Evolutionary conservation across 768 basidiomycete genomes (phyloP).

Genomic region (Lyophyllum decastes): DNA sequence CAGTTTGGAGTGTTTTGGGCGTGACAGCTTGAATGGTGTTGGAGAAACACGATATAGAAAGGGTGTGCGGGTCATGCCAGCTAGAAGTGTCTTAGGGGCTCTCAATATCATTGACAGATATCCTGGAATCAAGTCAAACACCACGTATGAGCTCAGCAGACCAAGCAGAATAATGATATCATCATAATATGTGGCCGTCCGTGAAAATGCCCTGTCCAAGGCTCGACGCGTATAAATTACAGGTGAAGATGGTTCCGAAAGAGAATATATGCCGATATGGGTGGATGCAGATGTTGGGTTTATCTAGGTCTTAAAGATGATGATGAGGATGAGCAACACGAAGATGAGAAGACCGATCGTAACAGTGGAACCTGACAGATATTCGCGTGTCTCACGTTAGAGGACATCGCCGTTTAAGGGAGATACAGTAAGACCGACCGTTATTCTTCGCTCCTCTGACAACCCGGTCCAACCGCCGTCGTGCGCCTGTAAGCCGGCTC

Average conservation of each 20-base stretch:
- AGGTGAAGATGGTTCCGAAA: conserved; percentile 7
- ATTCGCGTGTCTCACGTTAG: not conserved
- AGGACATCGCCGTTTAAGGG: not conserved
- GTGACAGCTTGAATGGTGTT: conserved; percentile 15
- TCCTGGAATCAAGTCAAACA: not conserved
- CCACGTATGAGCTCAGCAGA: not conserved
- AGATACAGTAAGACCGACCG: conserved; percentile 48
- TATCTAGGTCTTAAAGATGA: conserved; percentile 86
- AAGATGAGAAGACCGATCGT: conserved; percentile 72
- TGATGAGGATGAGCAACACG: conserved; percentile 77
- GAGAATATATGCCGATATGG: conserved; percentile 1
- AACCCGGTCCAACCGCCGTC: conserved; percentile 70
- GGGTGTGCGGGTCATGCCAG: not conserved
- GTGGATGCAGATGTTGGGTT: conserved; percentile 10
- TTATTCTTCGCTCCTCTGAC: conserved; percentile 79
- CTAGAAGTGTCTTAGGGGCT: not conserved
- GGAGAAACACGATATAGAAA: not conserved
- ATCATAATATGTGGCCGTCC: no score
- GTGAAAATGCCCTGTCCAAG: not conserved
- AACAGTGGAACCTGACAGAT: conserved; percentile 59
- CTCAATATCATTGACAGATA: not conserved
- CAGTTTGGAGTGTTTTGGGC: conserved; percentile 47
- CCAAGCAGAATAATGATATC: not conserved
- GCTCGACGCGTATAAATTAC: conserved; percentile 12
- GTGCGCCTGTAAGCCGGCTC: conserved; percentile 62